A percentile compares a stretch with the other conserved stretches of the same genome.
Evolutionary conservation across 345 rosid genomes (phyloP).

Genomic region (Geranium rotundifolium): DNA sequence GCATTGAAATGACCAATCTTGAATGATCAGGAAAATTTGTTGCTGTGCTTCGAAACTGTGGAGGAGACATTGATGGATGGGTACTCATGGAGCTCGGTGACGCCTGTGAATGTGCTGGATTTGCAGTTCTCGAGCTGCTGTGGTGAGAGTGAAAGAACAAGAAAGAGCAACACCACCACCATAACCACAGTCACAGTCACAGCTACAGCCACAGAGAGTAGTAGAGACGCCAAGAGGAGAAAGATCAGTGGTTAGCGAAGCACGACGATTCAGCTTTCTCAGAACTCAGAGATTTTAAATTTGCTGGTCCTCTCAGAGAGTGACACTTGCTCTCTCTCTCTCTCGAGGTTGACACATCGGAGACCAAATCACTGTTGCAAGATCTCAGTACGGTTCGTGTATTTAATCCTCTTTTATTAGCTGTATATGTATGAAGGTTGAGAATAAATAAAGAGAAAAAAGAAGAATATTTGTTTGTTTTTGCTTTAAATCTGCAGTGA

Average conservation of each 20-base stretch:
- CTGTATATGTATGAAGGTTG: too few species aligned
- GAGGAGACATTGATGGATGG: conserved; percentile 25
- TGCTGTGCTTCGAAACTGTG: conserved; percentile 38
- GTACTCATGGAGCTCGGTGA: conserved; percentile 29
- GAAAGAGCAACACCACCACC: conserved; percentile 11
- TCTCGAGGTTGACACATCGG: neutral
- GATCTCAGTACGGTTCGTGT: conserved; percentile 13
- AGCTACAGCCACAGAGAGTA: neutral
- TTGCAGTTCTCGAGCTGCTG: conserved; percentile 32
- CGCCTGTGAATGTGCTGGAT: conserved; percentile 50
- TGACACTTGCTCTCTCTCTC: conserved; percentile 21
- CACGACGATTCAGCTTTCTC: conserved; percentile 21
- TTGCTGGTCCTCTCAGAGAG: conserved; percentile 21
- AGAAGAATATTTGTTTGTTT: neutral
- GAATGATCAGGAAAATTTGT: conserved; percentile 32
- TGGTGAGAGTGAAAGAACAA: conserved; percentile 28
- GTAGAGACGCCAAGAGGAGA: conserved; percentile 21
- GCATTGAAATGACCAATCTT: neutral
- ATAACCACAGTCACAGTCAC: conserved; percentile 2
- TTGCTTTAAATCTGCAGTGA: too few species aligned
- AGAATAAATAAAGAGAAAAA: neutral
- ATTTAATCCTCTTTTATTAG: too few species aligned
- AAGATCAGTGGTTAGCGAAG: conserved; percentile 12
- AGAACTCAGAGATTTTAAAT: conserved; percentile 10
- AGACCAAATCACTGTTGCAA: conserved; percentile 14